Evolutionary conservation across 192 early-diverging fungal species (phyloP), one percentile per base, ranked within the genome.

Genomic region (Coemansia sp.): DNA sequence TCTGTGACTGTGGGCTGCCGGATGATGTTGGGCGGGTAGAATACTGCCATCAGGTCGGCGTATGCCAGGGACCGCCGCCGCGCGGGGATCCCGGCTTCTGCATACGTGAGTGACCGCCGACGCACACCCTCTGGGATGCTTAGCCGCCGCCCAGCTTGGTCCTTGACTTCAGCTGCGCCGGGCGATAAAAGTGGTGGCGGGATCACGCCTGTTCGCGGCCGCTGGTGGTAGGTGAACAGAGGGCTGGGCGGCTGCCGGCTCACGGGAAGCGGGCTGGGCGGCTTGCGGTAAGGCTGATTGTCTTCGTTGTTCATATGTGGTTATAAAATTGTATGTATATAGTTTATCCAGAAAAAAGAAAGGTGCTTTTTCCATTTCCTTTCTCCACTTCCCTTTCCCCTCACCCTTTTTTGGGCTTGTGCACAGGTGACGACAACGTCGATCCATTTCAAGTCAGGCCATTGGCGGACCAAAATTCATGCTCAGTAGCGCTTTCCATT

Each of bases 11-110:
- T 75, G 12, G 81, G 81, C 68, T 84, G 81, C 47, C 73, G 67
- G 68, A 79, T 57, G 12, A 36, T 75, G 73, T 67, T 73, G 11
- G 81, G 76, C 68, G 81, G 81, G 43, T 84, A 84, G 41, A 84
- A 84, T 40, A 84, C 81, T 0, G 81, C 81, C 81, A 84, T 84
- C 40, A 84, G 73, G 49, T 84, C 81, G 0, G 76, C 61, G 47
- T 79, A 71, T 27, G 79, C 79, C 58, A 81, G 74, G 10, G 74
- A 76, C 46, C 74, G 74, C n/a, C 79, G 74, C 38, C 79, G 36
- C 15, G 36, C 78, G 12, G 66, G 24, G 38, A 62, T 39, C 20
- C 64, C 71, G 10, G 70, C 65, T 41, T 83, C 80, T 11, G 69
- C 75, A 22, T 72, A 77, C 12, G 72, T 78, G 18, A 58, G 62